Conservation (phyloP, 2,329 filamentous ascomycete genomes). For the Tolypocladium ovalisporum region DNA sequence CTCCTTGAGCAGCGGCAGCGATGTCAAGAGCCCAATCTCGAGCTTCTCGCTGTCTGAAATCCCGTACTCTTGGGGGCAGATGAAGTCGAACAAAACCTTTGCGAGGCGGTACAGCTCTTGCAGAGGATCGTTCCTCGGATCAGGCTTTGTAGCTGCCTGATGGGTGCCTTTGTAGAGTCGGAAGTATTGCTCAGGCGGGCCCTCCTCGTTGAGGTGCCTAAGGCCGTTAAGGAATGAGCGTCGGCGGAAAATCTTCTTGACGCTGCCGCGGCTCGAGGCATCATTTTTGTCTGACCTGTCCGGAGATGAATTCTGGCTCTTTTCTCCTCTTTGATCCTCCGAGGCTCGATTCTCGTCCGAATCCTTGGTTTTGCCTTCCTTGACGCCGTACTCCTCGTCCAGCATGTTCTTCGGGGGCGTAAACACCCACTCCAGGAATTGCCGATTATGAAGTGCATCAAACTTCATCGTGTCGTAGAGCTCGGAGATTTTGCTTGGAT, state of each 20-base stretch:
- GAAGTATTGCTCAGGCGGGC: conserved; percentile 67
- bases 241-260: conserved; percentile 43
- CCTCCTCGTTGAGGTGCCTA: conserved; percentile 40
- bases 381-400: conserved; percentile 51
- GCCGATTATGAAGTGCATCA: conserved; percentile 90
- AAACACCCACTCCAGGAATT: conserved; percentile 96
- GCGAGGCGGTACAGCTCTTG: conserved; percentile 87
- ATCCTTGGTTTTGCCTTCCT: conserved; percentile 30
- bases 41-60: conserved; percentile 94
- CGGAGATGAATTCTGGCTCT: conserved; percentile 15
- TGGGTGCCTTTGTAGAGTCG: conserved; percentile 74
- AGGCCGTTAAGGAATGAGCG: conserved; percentile 48
- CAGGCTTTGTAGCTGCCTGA: conserved; percentile 59
- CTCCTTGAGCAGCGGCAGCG: conserved; percentile 84
- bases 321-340: conserved; percentile 25
- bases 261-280: conserved; percentile 21
- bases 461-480: conserved; percentile 99
- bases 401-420: conserved; percentile 73
- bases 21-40: conserved; percentile 94
- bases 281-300: conserved; percentile 31
- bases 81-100: conserved; percentile 95
- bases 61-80: conserved; percentile 95
- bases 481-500: conserved; percentile 97
- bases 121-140: conserved; percentile 76
- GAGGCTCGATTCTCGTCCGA: conserved; percentile 26